phyloP scores from a whole-genome alignment of 2,329 filamentous ascomycete species.

The Beauveria sp. region DNA sequence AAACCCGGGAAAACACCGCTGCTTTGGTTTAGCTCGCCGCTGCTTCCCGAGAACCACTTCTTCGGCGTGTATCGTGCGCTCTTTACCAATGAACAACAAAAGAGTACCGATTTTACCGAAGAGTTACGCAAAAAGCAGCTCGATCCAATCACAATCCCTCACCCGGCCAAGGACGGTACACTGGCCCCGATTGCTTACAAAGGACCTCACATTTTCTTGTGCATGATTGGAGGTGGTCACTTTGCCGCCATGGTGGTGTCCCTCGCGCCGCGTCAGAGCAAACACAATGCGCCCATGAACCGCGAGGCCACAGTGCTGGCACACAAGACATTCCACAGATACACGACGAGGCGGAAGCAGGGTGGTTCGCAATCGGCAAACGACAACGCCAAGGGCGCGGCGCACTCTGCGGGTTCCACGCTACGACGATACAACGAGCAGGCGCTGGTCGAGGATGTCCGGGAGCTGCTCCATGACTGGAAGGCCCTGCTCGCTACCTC shows the following conservation, averaged over 20 bases:
- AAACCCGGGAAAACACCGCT: slow-evolving; percentile 64
- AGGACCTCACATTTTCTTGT: slow-evolving; percentile 85
- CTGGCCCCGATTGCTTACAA: slow-evolving; percentile 50
- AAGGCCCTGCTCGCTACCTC: slow-evolving; percentile 75
- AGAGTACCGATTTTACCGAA: slow-evolving; percentile 53
- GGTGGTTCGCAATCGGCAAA: slow-evolving; percentile 92
- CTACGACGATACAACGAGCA: slow-evolving; percentile 91
- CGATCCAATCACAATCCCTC: slow-evolving; percentile 47
- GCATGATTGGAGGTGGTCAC: slow-evolving; percentile 97
- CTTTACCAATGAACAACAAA: slow-evolving; percentile 64
- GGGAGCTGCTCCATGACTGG: slow-evolving; percentile 76
- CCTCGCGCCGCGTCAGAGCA: slow-evolving; percentile 69
- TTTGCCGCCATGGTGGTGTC: slow-evolving; percentile 96
- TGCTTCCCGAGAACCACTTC: slow-evolving; percentile 68
- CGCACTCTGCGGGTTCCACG: slow-evolving; percentile 86
- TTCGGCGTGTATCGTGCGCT: slow-evolving; percentile 81
- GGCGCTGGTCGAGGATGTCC: slow-evolving; percentile 81
- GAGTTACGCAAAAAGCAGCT: slow-evolving; percentile 72
- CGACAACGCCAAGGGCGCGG: slow-evolving; percentile 86
- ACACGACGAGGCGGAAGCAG: slow-evolving; percentile 92
- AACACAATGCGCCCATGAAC: slow-evolving; percentile 65
- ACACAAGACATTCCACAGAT: slow-evolving; percentile 96
- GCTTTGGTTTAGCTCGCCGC: slow-evolving; percentile 75
- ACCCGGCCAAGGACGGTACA: slow-evolving; percentile 50
- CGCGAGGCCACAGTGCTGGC: slow-evolving; percentile 81